Evolutionary conservation across 1,284 basidiomycete genomes (phyloP).

Genomic region (Rhizoctonia solani): DNA sequence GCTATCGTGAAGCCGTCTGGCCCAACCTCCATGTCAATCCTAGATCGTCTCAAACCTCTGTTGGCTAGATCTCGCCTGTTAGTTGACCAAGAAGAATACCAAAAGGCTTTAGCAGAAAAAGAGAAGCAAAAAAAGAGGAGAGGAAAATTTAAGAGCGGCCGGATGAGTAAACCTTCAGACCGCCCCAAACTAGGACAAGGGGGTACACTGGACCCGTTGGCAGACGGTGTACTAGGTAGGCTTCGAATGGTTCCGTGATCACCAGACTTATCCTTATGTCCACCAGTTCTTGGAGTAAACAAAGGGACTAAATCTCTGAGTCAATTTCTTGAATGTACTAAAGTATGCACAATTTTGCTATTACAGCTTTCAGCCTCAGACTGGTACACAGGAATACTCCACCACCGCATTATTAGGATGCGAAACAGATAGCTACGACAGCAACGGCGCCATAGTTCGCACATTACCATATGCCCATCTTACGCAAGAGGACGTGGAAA

Average conservation of each 20-base stretch:
- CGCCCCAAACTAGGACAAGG: slow-evolving; percentile 85
- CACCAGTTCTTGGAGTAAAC: slow-evolving; percentile 84
- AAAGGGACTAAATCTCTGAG: slow-evolving; percentile 88
- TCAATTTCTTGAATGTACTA: slow-evolving; percentile 87
- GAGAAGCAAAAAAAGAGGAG: slow-evolving; percentile 46
- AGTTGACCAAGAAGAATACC: slow-evolving; percentile 47
- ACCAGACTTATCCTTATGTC: background rate
- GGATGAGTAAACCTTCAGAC: slow-evolving; percentile 23
- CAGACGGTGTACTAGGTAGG: slow-evolving; percentile 83
- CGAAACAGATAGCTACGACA: slow-evolving; percentile 94
- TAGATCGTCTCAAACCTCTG: slow-evolving; percentile 85
- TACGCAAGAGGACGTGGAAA: slow-evolving; percentile 75
- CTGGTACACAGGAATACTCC: slow-evolving; percentile 75
- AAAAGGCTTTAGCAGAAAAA: slow-evolving; percentile 47
- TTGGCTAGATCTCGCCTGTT: slow-evolving; percentile 82
- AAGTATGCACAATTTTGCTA: slow-evolving; percentile 56
- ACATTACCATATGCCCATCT: slow-evolving; percentile 83
- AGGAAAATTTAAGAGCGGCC: slow-evolving; percentile 14
- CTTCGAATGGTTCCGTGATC: background rate
- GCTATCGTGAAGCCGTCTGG: slow-evolving; percentile 86
- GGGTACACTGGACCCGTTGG: slow-evolving; percentile 94
- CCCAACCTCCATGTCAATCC: slow-evolving; percentile 86
- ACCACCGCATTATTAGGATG: slow-evolving; percentile 91
- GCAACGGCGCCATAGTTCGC: slow-evolving; percentile 77
- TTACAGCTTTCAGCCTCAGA: slow-evolving; percentile 28